Evolutionary conservation across 352 stramenopile species (phyloP).

Genomic region (Globisporangium camurandrum): DNA sequence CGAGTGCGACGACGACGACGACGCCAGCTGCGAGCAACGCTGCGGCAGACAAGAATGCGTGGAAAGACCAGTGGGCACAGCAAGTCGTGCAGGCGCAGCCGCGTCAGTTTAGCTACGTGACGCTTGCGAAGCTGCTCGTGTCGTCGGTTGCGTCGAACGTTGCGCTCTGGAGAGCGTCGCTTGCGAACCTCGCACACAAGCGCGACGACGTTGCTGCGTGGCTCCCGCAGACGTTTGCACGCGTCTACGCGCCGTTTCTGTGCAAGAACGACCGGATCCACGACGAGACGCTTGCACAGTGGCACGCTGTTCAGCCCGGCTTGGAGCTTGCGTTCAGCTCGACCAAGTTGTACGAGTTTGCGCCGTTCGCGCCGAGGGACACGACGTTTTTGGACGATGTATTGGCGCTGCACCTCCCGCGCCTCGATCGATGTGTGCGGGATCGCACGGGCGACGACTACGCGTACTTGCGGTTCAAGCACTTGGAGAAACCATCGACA

Average conservation of each 20-base stretch:
- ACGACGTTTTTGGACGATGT: conserved; percentile 79
- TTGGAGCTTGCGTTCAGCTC: conserved; percentile 64
- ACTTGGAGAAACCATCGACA: conserved; percentile 42
- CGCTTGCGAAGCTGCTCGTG: conserved; percentile 67
- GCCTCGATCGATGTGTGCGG: conserved; percentile 71
- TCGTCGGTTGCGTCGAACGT: conserved; percentile 57
- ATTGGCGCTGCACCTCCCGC: conserved; percentile 65
- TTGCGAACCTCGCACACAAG: conserved; percentile 64
- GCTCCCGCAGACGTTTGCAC: conserved; percentile 65
- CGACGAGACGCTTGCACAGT: conserved; percentile 65
- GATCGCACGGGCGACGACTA: conserved; percentile 75
- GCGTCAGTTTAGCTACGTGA: conserved; percentile 57
- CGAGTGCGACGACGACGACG: conserved; percentile 1
- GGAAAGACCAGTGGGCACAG: conserved; percentile 75
- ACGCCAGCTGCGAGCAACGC: not conserved
- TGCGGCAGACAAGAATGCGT: conserved; percentile 16
- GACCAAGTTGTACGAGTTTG: conserved; percentile 51
- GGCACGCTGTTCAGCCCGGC: conserved; percentile 63
- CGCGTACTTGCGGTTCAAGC: conserved; percentile 81
- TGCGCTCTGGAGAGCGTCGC: conserved; percentile 58
- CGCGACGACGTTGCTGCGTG: conserved; percentile 61
- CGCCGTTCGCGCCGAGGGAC: conserved; percentile 38
- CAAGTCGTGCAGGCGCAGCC: conserved; percentile 65
- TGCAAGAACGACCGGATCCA: conserved; percentile 73
- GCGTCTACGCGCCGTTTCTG: conserved; percentile 60